Evolutionary conservation across 2,329 filamentous ascomycete genomes (phyloP).

Genomic region (Penicillium carneum): DNA sequence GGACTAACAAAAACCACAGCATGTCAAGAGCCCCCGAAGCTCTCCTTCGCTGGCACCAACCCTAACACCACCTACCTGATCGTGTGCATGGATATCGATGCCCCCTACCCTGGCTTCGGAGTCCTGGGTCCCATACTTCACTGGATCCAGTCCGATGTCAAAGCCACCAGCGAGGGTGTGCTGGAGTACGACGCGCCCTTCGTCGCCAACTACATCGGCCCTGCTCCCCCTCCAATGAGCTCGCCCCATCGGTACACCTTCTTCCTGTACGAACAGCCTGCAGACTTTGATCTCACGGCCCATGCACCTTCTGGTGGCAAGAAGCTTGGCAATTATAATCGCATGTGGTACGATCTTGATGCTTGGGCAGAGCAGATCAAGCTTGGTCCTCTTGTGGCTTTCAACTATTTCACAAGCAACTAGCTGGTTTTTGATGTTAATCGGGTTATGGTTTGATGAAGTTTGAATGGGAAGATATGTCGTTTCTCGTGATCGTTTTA

Average conservation of each 20-base stretch:
- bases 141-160: slow-evolving; percentile 43
- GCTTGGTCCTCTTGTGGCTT: slow-evolving; percentile 46
- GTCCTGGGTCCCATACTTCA: slow-evolving; percentile 43
- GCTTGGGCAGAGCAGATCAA: slow-evolving; percentile 47
- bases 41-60: slow-evolving; percentile 29
- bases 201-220: slow-evolving; percentile 53
- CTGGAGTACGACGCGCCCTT: slow-evolving; percentile 33
- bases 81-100: slow-evolving; percentile 42
- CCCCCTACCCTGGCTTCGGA: slow-evolving; percentile 41
- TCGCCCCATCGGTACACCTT: slow-evolving; percentile 60
- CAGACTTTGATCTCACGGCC: slow-evolving; percentile 44
- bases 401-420: slow-evolving; percentile 50
- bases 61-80: slow-evolving; percentile 37
- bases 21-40: slow-evolving; percentile 32
- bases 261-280: slow-evolving; percentile 59
- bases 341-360: slow-evolving; percentile 57
- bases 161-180: slow-evolving; percentile 17
- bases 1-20: slow-evolving; percentile 20
- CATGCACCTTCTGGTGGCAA: slow-evolving; percentile 48
- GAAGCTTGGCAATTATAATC: slow-evolving; percentile 44
- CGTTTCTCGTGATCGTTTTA: not conserved
- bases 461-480: not conserved
- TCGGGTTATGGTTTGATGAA: not conserved
- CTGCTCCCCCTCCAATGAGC: slow-evolving; percentile 57
- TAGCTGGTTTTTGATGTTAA: slow-evolving; percentile 11